Evolutionary conservation across 23 red algal genomes (phyloP).

Genomic region (Gracilariopsis chorda): DNA sequence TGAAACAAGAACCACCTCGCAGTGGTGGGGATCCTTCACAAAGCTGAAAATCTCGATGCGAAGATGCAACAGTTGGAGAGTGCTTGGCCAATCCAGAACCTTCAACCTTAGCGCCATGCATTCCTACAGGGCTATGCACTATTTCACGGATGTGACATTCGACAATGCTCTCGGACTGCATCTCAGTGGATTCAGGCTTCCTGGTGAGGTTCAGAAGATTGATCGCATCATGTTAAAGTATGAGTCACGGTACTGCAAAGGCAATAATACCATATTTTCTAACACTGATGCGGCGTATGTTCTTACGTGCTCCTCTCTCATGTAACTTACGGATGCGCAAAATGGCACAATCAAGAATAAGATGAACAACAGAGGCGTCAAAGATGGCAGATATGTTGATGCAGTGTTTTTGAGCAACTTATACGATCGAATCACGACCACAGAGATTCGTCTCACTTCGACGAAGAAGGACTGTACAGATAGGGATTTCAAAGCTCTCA

Average conservation of each 20-base stretch:
- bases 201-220: constrained; percentile 98
- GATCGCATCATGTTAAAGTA: constrained; percentile 98
- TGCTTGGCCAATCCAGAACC: constrained; percentile 79
- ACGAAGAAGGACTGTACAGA: constrained; percentile 63
- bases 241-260: constrained; percentile 84
- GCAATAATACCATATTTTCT: constrained; percentile 88
- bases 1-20: constrained; percentile 48
- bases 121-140: constrained; percentile 82
- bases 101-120: constrained; percentile 91
- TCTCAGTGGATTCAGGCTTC: constrained; percentile 83
- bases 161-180: constrained; percentile 81
- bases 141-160: constrained; percentile 80
- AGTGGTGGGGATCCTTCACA: constrained; percentile 73
- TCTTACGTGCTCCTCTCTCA: constrained; percentile 91
- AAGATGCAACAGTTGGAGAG: constrained; percentile 76
- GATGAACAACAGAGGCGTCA: constrained; percentile 99
- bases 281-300: constrained; percentile 93
- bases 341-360: constrained; percentile 90
- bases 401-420: constrained; percentile 67
- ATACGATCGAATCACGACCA: constrained; percentile 84
- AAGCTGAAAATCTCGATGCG: constrained; percentile 75
- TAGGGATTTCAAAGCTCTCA: constrained; percentile 27
- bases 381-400: constrained; percentile 91
- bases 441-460: constrained; percentile 68
- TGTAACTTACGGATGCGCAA: constrained; percentile 98